Base-by-base conservation (phyloP, 768 basidiomycete species). In the Hericium rajendrae region DNA sequence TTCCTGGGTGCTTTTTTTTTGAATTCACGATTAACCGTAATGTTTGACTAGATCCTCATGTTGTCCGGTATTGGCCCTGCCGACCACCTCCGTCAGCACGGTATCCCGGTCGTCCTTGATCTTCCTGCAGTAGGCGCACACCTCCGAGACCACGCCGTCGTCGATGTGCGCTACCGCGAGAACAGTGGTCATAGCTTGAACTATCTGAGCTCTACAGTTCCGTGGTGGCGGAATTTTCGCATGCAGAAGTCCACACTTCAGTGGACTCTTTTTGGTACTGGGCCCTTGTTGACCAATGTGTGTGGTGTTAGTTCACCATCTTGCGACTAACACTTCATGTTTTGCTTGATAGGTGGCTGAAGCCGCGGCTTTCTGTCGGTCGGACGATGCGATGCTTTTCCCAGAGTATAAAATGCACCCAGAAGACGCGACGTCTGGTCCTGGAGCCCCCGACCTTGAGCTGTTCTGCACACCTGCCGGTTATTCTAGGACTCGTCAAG, bases 41-140 rank as follows among this genome's bases (percentile, higher is more conserved):
- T 46, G 40, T 20, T 28, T 18, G 49, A 39, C 10, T 70, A 86
- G 73, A 78, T 88, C 53, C 74, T 88, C 13, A 77, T 86, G 76
- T 74, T 88, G 16, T 88, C 86, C 20, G 91, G 91, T 11, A 72
- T 94, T 50, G 91, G 91, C 2, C 86, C 88, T 38, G 74, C 76
- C 2, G 72, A 73, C 1, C 75, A 86, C 12, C 74, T 92, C 39
- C 61, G 72, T 11, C 67, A 73, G 39, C 71, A 83, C 57, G 68
- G 70, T 5, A 83, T 94, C 20, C 72, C 79, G 0, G 69, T 83
- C 32, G 70, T 84, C 18, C 65, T 80, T 6, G 81, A 91, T 62
- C 78, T 86, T 2, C 84, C 86, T 0, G 83, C 83, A 11, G 89
- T 94, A 18, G 91, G 91, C 13, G 72, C 78, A 9, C 77, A 91